Percentiles rank a stretch among this genome's conserved stretches.
Evolutionary conservation across 2,329 filamentous ascomycete species (phyloP).

Genomic region (Fusarium subglutinans): DNA sequence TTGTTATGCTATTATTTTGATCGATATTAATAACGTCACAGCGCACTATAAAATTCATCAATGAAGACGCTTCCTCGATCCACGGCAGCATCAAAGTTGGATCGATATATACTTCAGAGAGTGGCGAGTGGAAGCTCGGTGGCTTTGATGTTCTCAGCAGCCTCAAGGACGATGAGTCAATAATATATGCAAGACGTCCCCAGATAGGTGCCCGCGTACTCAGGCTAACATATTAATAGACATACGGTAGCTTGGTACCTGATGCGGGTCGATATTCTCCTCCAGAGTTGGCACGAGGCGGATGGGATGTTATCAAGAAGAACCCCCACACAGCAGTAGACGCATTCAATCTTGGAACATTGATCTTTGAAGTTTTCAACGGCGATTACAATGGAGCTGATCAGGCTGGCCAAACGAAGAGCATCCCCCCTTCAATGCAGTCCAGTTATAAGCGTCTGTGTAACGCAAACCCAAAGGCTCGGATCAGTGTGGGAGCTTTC

Average conservation of each 20-base stretch:
- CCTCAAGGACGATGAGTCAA: conserved; percentile 93
- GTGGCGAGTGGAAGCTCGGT: conserved; percentile 96
- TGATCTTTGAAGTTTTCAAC: conserved; percentile 93
- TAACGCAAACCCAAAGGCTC: conserved; percentile 87
- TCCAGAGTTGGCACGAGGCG: conserved; percentile 83
- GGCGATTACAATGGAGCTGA: conserved; percentile 80
- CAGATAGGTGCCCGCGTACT: not conserved
- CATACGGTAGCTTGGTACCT: conserved; percentile 85
- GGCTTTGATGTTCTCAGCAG: conserved; percentile 95
- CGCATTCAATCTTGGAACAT: conserved; percentile 83
- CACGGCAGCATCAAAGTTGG: conserved; percentile 87
- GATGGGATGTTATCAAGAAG: conserved; percentile 92
- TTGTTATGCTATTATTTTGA: not conserved
- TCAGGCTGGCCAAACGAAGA: conserved; percentile 85
- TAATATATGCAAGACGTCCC: conserved; percentile 75
- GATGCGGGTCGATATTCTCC: conserved; percentile 86
- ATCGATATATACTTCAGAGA: conserved; percentile 92
- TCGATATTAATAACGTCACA: conserved; percentile 49
- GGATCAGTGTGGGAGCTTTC: conserved; percentile 85
- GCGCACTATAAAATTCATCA: conserved; percentile 96
- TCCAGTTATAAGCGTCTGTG: conserved; percentile 89
- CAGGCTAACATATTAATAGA: conserved; percentile 58
- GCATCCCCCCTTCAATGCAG: conserved; percentile 87
- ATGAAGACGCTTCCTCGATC: conserved; percentile 89
- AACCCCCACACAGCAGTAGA: conserved; percentile 84